phyloP scores from a whole-genome alignment of 2,329 filamentous ascomycete genomes.

The Trichoderma citrinoviride region DNA sequence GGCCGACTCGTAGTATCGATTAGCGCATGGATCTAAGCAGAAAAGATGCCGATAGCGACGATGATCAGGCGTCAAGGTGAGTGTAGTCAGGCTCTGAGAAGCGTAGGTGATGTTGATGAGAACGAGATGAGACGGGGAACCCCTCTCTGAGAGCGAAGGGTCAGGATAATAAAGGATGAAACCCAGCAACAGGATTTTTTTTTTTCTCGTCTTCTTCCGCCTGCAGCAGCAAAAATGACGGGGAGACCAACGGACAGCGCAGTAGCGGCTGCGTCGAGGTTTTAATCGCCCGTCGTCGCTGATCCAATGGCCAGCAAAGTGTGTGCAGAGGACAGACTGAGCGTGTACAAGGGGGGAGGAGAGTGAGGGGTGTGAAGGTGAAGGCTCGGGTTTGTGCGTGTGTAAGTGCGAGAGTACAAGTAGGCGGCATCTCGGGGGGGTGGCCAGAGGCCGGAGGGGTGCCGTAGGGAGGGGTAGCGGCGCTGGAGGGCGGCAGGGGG shows the following conservation, averaged over 20 bases:
- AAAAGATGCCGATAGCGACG: neutral
- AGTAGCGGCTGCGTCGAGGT: slow-evolving; percentile 28
- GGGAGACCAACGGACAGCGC: slow-evolving; percentile 24
- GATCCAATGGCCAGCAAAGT: slow-evolving; percentile 25
- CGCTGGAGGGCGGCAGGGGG: neutral
- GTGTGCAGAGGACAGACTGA: slow-evolving; percentile 22
- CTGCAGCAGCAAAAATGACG: neutral
- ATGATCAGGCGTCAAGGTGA: neutral
- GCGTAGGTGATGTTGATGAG: neutral
- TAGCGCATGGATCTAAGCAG: neutral
- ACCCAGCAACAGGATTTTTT: neutral
- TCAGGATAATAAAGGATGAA: slow-evolving; percentile 10
- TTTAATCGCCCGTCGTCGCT: slow-evolving; percentile 24
- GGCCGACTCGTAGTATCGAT: neutral
- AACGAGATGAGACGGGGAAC: neutral
- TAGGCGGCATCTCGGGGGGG: neutral
- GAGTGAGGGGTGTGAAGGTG: slow-evolving; percentile 17
- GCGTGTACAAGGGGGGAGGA: slow-evolving; percentile 14
- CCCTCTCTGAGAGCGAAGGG: slow-evolving; percentile 11
- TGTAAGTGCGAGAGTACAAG: too few relatives aligned
- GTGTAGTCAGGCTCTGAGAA: neutral
- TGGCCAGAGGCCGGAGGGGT: neutral
- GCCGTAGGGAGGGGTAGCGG: slow-evolving; percentile 6
- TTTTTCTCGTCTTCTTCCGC: neutral
- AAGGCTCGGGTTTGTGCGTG: slow-evolving; percentile 1